Base-by-base conservation (phyloP, 345 rosid species). In the Adansonia digitata region DNA sequence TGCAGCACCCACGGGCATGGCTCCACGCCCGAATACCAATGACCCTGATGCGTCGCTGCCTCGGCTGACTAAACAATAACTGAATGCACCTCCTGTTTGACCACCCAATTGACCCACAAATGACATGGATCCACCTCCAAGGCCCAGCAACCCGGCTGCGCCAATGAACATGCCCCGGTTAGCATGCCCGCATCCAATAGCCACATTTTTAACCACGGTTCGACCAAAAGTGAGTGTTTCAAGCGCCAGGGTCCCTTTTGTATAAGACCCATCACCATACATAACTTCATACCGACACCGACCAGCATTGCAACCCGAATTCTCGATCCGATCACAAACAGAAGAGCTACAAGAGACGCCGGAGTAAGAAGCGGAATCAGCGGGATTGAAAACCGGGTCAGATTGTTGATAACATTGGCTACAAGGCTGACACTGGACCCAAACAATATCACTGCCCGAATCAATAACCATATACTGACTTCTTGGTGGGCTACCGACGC, bases 391-490 rank as follows among this genome's bases (percentile, higher is more conserved):
- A 18, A 95, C 86, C 24, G 99, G 99, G 84, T 95, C 99, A 65
- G 94, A 86, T 74, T 95, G 99, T 53, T 53, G 87, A 77, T 95
- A 95, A 66, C 99, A 95, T 70, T 89, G 90, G 68, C 75, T 86
- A 66, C 99, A 95, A 63, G 99, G 99, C 77, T 91, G 90, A 49
- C 99, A 95, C 71, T 95, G 99, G 62, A 95, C 97, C 99, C 99
- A 95, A 48, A 95, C 96, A 63, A 95, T 93, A 72, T 95, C 99
- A 42, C 98, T 93, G 0, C 99, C 99, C 11, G 99, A 90, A 73
- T 95, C 99, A 59, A 93, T 83, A 3, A 93, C 99, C 90, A 95
- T 85, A 82, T 89, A 91, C 68, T 95, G 98, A 74, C 85, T 89
- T 74, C 88, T 85, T 0, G 98, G 88, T 0, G 99, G 99, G 69